Base-by-base conservation (phyloP, 495 filamentous ascomycete species). In the Aspergillus ellipticus region DNA sequence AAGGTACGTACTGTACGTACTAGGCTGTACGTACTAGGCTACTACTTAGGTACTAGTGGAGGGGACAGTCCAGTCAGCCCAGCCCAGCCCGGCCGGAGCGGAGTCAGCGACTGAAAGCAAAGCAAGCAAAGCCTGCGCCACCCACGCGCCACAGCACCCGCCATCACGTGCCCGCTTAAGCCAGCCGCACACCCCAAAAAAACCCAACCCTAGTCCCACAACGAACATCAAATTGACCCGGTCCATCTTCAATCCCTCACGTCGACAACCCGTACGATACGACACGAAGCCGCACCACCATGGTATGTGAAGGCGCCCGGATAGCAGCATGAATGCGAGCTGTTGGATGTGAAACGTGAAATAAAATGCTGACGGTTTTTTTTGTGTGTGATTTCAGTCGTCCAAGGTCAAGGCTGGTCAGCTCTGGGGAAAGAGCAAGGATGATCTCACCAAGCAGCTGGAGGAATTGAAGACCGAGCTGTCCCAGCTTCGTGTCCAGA, bases 361-460 rank as follows among this genome's bases (percentile, higher is more conserved):
- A 54, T 24, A 28, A 35, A 17, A 42, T 37, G 47, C 59, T 67
- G 55, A 63, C 52, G 41, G 9, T 60, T 56, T 51, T 49, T 47
- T 19, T 56, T 49, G 51, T 59, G 53, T 62, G 51, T 59, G 53
- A 61, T 22, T 61, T 3, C 24, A 93, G 91, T 95, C 91, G 80
- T 81, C 84, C 74, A 95, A 95, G 82, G 89, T 97, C 78, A 97
- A 96, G 85, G 84, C 92, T 74, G 85, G 81, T 79, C 83, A 87
- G 79, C 89, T 99, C 75, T 97, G 95, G 94, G 85, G 86, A 78
- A 99, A 99, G 91, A 89, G 82, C 86, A 97, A 97, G 86, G 89
- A 93, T 69, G 95, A 98, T 64, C 84, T 98, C 75, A 82, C 82
- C 73, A 92, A 92, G 83, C 92, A 97, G 77, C 83, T 96, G 65